Evolutionary conservation across 148 eudicot genomes (phyloP), one percentile per base, ranked within the genome.

Genomic region (Nyssa sinensis): DNA sequence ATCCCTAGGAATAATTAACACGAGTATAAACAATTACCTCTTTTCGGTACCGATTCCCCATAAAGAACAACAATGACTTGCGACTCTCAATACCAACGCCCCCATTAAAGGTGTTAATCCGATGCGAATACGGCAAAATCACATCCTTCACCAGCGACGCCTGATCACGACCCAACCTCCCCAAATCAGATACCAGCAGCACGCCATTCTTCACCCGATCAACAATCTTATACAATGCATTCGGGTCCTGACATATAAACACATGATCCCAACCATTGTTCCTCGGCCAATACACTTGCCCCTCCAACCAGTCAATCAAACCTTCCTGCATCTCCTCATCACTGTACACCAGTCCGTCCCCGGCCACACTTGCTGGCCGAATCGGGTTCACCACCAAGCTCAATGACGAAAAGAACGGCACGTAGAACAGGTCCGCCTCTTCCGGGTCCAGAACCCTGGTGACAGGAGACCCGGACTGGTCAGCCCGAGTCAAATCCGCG

Each of bases 241-340:
- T 92, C 1, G 98, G 98, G 85, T 95, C 98, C 78, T 95, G 98
- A 64, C 91, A 86, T 39, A 95, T 82, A 71, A 95, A 89, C 72
- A 95, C 96, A 82, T 95, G 98, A 81, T 92, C 98, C 92, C 92
- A 77, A 35, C 98, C 98, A 83, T 90, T 95, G 65, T 95, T 95
- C 90, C 91, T 88, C 86, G 83, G 89, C 97, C 97, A 95, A 64
- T 89, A 92, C 33, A 47, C 77, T 32, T 90, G 96, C 67, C 78
- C 77, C 73, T 95, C 96, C 85, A 95, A 74, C 98, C 96, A 95
- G 75, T 81, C 87, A 49, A 95, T 75, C 89, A 95, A 84, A 24
- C 72, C 75, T 75, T 92, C 97, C 82, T 95, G 91, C 90, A 81
- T 95, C 77, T 82, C 90, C 87, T 92, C 97, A 71, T 95, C 98